Base-by-base conservation (phyloP, 192 early-diverging fungal species). In the Radiomyces spectabilis region DNA sequence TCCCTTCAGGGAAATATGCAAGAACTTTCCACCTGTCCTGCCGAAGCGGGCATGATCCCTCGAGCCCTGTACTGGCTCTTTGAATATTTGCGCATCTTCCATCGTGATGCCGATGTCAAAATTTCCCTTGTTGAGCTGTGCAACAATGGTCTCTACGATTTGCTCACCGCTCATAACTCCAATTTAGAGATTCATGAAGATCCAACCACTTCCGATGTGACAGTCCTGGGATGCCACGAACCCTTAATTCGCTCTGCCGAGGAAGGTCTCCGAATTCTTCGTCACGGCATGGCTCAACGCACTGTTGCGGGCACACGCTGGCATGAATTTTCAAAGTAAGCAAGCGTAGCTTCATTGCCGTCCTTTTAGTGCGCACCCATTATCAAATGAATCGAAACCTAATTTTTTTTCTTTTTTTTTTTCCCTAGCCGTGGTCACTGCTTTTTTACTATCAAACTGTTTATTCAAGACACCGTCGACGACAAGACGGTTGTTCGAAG, bases 1-100 rank as follows among this genome's bases (percentile, higher is more conserved):
- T 95, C 95, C 1, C 96, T 98, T 93, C 92, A 98, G 56, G 93
- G 94, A 18, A 84, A 95, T 51, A 66, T 94, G 13, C 70, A 75
- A 0, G 57, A 76, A 21, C n/a, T n/a, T n/a, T n/a, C n/a, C n/a
- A n/a, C n/a, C n/a, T 65, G 58, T 25, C 48, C 74, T 44, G 72
- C 73, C 43, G 59, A 85, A 24, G 91, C 93, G 4, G 95, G 94
- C 13, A 85, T 98, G 26, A 97, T 98, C 50, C 95, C 94, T 1
- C 82, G 95, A 46, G 82, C 88, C 0, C 75, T 98, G 16, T 73
- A 85, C 58, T 63, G 76, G 8, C 71, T 98, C 19, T 98, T 95
- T 74, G 79, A 84, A 2, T 63, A 59, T 3, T 61, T 97, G 12
- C 85, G 94, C 21, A 62, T 63, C 27, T 73, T 81, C 41, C 71